These are phyloP conservation scores for Diaporthe velutina DNA, from an alignment of 2,329 filamentous ascomycete species.

Conservation along the genomic window DNA sequence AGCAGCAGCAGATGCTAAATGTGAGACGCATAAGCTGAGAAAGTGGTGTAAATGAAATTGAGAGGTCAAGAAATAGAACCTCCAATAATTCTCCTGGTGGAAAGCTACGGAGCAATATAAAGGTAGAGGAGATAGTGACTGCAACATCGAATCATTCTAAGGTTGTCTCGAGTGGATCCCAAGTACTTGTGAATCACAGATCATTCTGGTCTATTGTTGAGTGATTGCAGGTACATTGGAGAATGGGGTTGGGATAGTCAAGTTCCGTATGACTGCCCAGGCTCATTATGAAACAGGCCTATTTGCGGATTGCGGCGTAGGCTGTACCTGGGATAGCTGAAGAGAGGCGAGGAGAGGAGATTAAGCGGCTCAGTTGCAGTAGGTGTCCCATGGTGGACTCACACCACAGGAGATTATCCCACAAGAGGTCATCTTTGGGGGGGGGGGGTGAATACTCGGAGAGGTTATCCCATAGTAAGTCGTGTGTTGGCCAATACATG, in stretches of 20 bases:
- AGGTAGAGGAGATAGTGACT: neutral
- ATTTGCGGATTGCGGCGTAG: neutral
- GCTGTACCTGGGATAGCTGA: neutral
- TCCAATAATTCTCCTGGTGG: neutral
- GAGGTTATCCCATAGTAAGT: too few relatives aligned
- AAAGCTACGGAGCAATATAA: neutral
- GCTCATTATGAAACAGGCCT: neutral
- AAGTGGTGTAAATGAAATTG: neutral
- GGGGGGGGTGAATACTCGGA: neutral
- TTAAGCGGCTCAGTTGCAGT: neutral
- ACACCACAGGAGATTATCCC: neutral
- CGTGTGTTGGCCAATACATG: too few relatives aligned
- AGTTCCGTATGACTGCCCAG: neutral
- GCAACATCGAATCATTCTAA: neutral
- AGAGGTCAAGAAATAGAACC: neutral
- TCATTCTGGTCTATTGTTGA: neutral
- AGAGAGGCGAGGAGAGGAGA: neutral
- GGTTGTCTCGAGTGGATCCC: neutral
- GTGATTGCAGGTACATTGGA: neutral
- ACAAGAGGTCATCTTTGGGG: too few relatives aligned
- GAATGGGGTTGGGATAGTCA: neutral
- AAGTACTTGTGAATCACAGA: constrained; percentile 13
- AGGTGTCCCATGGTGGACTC: neutral
- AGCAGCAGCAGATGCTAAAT: neutral
- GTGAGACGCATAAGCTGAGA: too few relatives aligned